Conservation (phyloP, 805 yeast species). For the Lipomyces japonicus region DNA sequence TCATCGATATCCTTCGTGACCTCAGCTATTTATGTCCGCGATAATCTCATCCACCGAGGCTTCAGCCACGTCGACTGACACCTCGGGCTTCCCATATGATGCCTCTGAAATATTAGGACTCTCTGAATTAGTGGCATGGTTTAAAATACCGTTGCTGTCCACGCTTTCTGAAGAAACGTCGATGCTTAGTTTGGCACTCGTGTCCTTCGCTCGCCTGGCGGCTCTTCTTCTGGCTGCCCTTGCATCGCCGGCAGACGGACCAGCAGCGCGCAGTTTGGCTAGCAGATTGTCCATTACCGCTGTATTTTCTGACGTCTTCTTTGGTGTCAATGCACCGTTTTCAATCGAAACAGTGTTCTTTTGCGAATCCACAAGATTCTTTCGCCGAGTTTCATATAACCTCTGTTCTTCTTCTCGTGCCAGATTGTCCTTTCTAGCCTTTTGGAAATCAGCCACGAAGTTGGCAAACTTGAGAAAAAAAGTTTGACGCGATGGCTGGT, state of each 20-base stretch:
- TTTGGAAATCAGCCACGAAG: conserved; percentile 73
- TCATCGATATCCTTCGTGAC: too few relatives aligned
- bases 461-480: conserved; percentile 78
- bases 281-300: conserved; percentile 80
- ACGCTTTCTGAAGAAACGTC: too few relatives aligned
- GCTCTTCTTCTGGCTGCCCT: conserved; percentile 80
- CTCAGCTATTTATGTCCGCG: too few relatives aligned
- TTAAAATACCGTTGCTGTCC: too few relatives aligned
- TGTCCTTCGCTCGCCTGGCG: conserved; percentile 48
- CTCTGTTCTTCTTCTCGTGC: conserved; percentile 78
- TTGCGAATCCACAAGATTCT: conserved; percentile 55
- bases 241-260: conserved; percentile 65
- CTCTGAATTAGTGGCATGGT: too few relatives aligned
- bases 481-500: conserved; percentile 58
- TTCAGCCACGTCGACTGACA: background rate
- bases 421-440: conserved; percentile 73
- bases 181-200: too few relatives aligned
- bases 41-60: background rate
- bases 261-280: conserved; percentile 83
- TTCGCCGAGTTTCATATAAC: conserved; percentile 67
- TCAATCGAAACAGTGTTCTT: conserved; percentile 34
- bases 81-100: background rate
- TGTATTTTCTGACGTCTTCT: conserved; percentile 41
- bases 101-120: too few relatives aligned
- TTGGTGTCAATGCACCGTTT: conserved; percentile 19